Percentiles rank a stretch among this genome's conserved stretches.
Evolutionary conservation across 305 asterid genomes (phyloP).

Genomic region (Caryopteris hybrid): DNA sequence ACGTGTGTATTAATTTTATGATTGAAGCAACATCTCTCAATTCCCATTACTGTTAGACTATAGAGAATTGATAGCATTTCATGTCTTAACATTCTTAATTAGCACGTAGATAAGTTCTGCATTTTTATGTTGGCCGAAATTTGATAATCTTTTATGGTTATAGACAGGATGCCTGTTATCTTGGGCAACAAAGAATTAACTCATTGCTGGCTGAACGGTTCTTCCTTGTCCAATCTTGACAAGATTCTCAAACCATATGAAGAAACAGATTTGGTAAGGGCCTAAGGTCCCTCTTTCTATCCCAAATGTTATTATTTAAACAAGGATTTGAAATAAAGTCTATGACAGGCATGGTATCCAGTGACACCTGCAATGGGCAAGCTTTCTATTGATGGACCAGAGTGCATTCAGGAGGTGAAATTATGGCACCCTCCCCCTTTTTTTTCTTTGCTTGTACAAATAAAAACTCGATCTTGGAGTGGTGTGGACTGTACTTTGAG

Average conservation of each 20-base stretch:
- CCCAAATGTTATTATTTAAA: neutral
- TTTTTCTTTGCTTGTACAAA: no score
- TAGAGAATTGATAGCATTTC: conserved; percentile 1
- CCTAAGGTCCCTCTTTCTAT: neutral
- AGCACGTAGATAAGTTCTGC: neutral
- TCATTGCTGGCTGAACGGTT: conserved; percentile 60
- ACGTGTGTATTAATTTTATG: neutral
- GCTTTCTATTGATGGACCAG: conserved; percentile 78
- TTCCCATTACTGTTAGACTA: neutral
- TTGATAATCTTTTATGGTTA: conserved; percentile 17
- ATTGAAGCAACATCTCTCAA: neutral
- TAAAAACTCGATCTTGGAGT: no score
- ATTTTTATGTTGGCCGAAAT: neutral
- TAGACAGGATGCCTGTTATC: conserved; percentile 97
- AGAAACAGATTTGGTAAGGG: conserved; percentile 66
- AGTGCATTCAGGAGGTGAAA: conserved; percentile 83
- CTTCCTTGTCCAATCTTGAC: conserved; percentile 55
- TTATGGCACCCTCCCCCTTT: neutral
- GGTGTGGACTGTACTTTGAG: no score
- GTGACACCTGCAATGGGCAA: conserved; percentile 90
- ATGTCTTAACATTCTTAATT: neutral
- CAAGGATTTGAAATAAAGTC: conserved; percentile 2
- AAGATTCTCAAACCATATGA: conserved; percentile 71
- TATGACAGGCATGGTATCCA: conserved; percentile 76
- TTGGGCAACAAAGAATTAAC: conserved; percentile 71